phyloP scores from a whole-genome alignment of 192 early-diverging fungal genomes.

The Oehlia diaphana region DNA sequence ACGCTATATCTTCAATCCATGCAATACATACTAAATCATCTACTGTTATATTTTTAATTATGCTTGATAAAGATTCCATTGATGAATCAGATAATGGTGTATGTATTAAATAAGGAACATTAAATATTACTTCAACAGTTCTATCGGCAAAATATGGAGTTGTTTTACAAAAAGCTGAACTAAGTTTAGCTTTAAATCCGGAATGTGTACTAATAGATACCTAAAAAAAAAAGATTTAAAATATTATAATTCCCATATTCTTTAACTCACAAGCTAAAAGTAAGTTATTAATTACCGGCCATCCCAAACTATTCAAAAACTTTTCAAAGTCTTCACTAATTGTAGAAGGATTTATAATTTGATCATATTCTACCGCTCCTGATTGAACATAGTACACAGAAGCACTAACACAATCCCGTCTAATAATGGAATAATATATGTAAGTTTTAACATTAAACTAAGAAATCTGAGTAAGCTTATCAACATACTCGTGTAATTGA shows the following conservation, averaged over 20 bases:
- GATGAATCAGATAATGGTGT: conserved; percentile 14
- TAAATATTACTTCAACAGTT: conserved; percentile 68
- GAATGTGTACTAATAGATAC: conserved; percentile 58
- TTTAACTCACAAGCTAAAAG: neutral
- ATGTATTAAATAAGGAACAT: conserved; percentile 64
- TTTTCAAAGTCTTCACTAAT: conserved; percentile 63
- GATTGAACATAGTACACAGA: conserved; percentile 65
- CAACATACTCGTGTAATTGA: conserved; percentile 61
- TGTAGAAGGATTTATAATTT: conserved; percentile 50
- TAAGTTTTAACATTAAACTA: neutral
- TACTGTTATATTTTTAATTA: conserved; percentile 43
- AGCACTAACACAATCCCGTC: conserved; percentile 70
- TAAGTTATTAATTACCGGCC: conserved; percentile 54
- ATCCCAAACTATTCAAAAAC: conserved; percentile 70
- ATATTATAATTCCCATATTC: too few species aligned
- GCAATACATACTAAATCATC: conserved; percentile 70
- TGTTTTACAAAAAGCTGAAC: conserved; percentile 51
- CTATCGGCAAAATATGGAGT: conserved; percentile 72
- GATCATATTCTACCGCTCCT: conserved; percentile 46
- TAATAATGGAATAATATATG: conserved; percentile 18
- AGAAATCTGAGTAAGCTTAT: neutral
- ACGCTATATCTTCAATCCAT: conserved; percentile 70
- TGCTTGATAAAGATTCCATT: conserved; percentile 43
- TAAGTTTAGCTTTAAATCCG: conserved; percentile 65
- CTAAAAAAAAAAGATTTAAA: conserved; percentile 19